Conservation (phyloP, 148 eudicot genomes). For the Amaranthus palmeri region DNA sequence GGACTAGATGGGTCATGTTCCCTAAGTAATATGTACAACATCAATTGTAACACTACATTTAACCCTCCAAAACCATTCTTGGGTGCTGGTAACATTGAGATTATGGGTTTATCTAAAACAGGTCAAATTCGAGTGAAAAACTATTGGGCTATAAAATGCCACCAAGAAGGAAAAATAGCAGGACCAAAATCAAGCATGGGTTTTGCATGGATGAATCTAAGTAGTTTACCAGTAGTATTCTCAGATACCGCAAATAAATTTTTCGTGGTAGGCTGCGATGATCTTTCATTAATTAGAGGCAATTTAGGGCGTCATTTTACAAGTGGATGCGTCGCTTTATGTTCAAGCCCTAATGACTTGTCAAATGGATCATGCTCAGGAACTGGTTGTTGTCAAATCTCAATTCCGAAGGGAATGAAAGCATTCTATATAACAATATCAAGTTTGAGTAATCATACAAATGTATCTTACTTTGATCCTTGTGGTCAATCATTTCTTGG, state of each 20-base stretch:
- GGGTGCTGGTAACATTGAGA: background rate
- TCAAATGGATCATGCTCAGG: constrained; percentile 38
- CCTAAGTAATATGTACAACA: background rate
- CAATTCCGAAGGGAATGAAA: constrained; percentile 37
- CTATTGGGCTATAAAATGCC: no score
- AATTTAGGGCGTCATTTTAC: constrained; percentile 3
- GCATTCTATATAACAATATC: background rate
- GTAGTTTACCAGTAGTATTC: constrained; percentile 24
- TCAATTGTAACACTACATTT: constrained; percentile 6
- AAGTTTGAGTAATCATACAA: constrained; percentile 12
- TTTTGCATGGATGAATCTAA: background rate
- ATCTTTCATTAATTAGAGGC: constrained; percentile 7
- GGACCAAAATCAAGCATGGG: background rate
- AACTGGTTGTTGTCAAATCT: constrained; percentile 46
- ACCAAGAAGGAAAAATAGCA: background rate
- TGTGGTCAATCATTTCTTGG: constrained; percentile 36
- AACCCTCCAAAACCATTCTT: constrained; percentile 3
- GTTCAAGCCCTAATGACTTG: constrained; percentile 25
- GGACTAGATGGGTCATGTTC: constrained; percentile 11
- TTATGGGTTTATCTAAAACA: constrained; percentile 22
- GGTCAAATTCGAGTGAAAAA: constrained; percentile 21
- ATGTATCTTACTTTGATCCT: constrained; percentile 22
- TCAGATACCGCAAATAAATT: constrained; percentile 32
- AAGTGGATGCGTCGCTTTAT: constrained; percentile 31
- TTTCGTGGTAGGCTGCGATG: constrained; percentile 46